phyloP scores from a whole-genome alignment of 2,329 filamentous ascomycete species.

The Periglandula ipomoeae region DNA sequence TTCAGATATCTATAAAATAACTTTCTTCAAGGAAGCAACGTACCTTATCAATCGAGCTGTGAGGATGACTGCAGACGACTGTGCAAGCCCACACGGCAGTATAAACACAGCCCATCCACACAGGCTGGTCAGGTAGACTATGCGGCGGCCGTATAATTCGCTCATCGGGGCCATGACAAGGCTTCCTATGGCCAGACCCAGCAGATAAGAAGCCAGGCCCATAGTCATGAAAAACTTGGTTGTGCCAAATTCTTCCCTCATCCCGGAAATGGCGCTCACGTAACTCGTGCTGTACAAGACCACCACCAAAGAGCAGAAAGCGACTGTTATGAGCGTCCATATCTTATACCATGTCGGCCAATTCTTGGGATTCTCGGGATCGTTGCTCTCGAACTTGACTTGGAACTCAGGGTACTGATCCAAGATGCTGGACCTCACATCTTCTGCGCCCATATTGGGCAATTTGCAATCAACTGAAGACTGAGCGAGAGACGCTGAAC shows the following conservation, averaged over 20 bases:
- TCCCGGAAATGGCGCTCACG: conserved; percentile 59
- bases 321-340: conserved; percentile 35
- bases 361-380: conserved; percentile 57
- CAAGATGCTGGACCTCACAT: neutral
- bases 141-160: conserved; percentile 58
- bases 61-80: conserved; percentile 59
- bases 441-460: neutral
- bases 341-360: conserved; percentile 46
- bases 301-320: conserved; percentile 36
- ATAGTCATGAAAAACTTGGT: conserved; percentile 54
- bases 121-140: conserved; percentile 60
- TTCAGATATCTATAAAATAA: no score
- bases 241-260: conserved; percentile 57
- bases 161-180: conserved; percentile 65
- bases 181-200: conserved; percentile 63
- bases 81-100: conserved; percentile 61
- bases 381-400: conserved; percentile 60
- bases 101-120: conserved; percentile 57
- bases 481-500: no score
- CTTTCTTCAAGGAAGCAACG: conserved; percentile 14
- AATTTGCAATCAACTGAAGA: no score
- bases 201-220: conserved; percentile 68
- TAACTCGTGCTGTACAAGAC: conserved; percentile 73
- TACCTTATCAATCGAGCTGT: conserved; percentile 64
- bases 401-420: conserved; percentile 48